A percentile compares a stretch with the other conserved stretches of the same genome.
These are phyloP conservation scores for Metschnikowia proteae DNA, from an alignment of 805 yeast genomes.

Conservation along the genomic window DNA sequence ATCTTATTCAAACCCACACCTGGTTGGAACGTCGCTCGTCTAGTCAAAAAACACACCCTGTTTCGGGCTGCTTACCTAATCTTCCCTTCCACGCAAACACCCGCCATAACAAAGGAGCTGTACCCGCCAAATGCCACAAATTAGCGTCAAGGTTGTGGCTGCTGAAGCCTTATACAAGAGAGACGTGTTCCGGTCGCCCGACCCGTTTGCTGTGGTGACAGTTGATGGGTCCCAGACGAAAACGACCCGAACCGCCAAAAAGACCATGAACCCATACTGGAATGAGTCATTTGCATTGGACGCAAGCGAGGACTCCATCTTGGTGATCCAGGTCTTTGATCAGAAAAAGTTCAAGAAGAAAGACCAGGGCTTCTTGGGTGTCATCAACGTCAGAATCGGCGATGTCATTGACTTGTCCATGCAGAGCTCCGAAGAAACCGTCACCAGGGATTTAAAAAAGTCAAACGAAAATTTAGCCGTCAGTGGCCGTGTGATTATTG, in stretches of 20 bases:
- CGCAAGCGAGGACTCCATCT: slow-evolving; percentile 73
- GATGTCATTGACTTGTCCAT: slow-evolving; percentile 73
- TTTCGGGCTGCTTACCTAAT: background rate
- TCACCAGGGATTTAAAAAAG: slow-evolving; percentile 86
- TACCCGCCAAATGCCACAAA: slow-evolving; percentile 21
- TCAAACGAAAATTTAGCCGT: slow-evolving; percentile 90
- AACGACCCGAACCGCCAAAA: slow-evolving; percentile 89
- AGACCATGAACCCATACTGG: slow-evolving; percentile 97
- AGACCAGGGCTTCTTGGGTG: slow-evolving; percentile 98
- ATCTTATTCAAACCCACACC: background rate
- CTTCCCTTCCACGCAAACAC: background rate
- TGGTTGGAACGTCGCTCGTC: background rate
- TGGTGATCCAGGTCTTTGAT: slow-evolving; percentile 93
- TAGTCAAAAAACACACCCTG: background rate
- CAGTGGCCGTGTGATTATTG: slow-evolving; percentile 86
- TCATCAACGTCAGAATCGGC: slow-evolving; percentile 83
- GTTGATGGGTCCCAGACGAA: slow-evolving; percentile 97
- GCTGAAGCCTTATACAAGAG: slow-evolving; percentile 95
- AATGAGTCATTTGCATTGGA: slow-evolving; percentile 83
- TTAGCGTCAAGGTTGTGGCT: slow-evolving; percentile 78
- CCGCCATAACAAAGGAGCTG: slow-evolving; percentile 2
- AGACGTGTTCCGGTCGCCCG: slow-evolving; percentile 93
- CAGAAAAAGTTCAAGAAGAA: slow-evolving; percentile 96
- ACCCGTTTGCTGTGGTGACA: slow-evolving; percentile 95
- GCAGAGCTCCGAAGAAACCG: slow-evolving; percentile 66